A percentile compares a stretch with the other conserved stretches of the same genome.
Conservation (phyloP, 352 stramenopile species). For the Phytophthora foliorum region DNA sequence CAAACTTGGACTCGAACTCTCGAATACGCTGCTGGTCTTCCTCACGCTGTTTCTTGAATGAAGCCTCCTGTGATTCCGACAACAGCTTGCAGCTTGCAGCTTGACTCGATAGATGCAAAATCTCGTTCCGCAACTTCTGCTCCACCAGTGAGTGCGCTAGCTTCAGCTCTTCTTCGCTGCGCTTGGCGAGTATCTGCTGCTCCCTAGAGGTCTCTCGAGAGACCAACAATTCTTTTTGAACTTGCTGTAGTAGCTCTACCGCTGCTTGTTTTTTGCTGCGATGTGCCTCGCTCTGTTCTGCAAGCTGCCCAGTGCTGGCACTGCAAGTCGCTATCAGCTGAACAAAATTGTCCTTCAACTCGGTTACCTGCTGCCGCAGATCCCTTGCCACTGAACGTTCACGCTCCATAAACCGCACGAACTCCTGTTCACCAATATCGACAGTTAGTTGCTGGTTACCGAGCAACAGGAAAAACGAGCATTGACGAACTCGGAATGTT, state of each 20-base stretch:
- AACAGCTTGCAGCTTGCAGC: slow-evolving; percentile 58
- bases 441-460: background rate
- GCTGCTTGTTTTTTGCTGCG: slow-evolving; percentile 9
- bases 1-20: slow-evolving; percentile 50
- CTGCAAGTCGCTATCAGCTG: slow-evolving; percentile 30
- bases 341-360: slow-evolving; percentile 52
- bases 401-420: slow-evolving; percentile 74
- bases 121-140: slow-evolving; percentile 75
- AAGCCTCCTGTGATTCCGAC: slow-evolving; percentile 43
- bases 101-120: slow-evolving; percentile 66
- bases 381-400: slow-evolving; percentile 55
- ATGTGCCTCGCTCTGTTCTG: slow-evolving; percentile 34
- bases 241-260: slow-evolving; percentile 24
- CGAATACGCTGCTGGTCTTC: slow-evolving; percentile 43
- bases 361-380: slow-evolving; percentile 48
- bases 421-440: slow-evolving; percentile 40
- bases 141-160: slow-evolving; percentile 53
- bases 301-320: slow-evolving; percentile 27
- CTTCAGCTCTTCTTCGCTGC: slow-evolving; percentile 51
- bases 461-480: background rate
- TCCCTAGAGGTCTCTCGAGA: slow-evolving; percentile 29
- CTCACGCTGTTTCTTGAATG: slow-evolving; percentile 43
- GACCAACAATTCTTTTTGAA: slow-evolving; percentile 31
- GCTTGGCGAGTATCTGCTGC: slow-evolving; percentile 33
- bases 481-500: slow-evolving; percentile 60